Evolutionary conservation across 208 protist genomes (phyloP), one percentile per base, ranked within the genome.

Genomic region (Trypanosoma avium): DNA sequence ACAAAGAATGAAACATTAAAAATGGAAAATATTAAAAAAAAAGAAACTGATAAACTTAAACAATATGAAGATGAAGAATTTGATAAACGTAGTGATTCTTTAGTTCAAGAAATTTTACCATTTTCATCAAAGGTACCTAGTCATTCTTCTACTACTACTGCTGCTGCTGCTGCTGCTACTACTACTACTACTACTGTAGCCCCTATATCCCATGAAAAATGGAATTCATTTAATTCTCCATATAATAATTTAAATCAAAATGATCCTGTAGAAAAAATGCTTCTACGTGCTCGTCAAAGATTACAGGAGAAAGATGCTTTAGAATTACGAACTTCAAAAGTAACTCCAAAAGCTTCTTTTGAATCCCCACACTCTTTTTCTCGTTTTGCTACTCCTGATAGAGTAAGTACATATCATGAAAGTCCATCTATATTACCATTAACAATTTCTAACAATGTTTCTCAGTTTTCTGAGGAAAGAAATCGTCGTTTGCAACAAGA

Each of bases 281-380:
- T 86, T 54, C 49, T 79, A 10, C 69, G 72, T 32, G 80, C 76
- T n/a, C 70, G 79, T 54, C 62, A 81, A 40, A 75, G 80, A 15
- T 42, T 86, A 32, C 65, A 80, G 48, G 80, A 79, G 59, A 70
- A 68, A 5, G 55, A 26, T n/a, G 33, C 42, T 15, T 5, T 45
- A 17, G 47, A 43, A 26, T 19, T 33, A 12, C 21, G 13, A 33
- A 19, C 29, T 0, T 19, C 21, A 19, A 52, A 32, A 10, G 22
- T 12, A 21, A 12, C 38, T 59, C 35, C 30, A n/a, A 35, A 7
- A 58, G 17, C 49, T 22, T 24, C 47, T 49, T 8, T 50, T 13
- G n/a, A 52, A n/a, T 32, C 40, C 40, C 33, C 48, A 53, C 17
- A 40, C 13, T 27, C 30, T 30, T 46, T 40, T 26, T 26, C 50